A percentile compares a stretch with the other conserved stretches of the same genome.
These are phyloP conservation scores for Friedmanniomyces simplex DNA, from an alignment of 495 filamentous ascomycete genomes.

Conservation along the genomic window DNA sequence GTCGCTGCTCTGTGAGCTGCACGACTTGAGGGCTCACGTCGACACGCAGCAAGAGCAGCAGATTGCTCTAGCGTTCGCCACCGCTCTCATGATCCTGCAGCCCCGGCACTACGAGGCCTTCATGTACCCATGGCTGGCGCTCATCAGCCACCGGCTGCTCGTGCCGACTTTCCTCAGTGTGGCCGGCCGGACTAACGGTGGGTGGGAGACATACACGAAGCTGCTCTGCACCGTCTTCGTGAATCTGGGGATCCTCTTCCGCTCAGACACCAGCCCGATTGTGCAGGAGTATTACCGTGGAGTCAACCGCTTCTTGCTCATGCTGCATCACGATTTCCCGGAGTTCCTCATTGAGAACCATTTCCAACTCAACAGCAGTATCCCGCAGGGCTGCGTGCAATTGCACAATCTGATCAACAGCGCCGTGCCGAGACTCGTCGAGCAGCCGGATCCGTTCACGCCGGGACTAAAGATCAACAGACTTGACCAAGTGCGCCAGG, in stretches of 20 bases:
- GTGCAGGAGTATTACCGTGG: slow-evolving; percentile 78
- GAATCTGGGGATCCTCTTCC: slow-evolving; percentile 67
- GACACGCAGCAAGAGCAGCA: slow-evolving; percentile 6
- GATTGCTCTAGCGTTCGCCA: slow-evolving; percentile 45
- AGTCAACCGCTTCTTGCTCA: slow-evolving; percentile 65
- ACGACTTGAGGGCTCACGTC: neutral
- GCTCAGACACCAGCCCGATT: slow-evolving; percentile 50
- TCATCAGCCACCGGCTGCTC: slow-evolving; percentile 79
- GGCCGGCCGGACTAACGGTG: slow-evolving; percentile 44
- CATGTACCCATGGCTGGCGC: slow-evolving; percentile 68
- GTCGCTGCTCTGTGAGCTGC: slow-evolving; percentile 63
- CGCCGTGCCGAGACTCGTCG: slow-evolving; percentile 61
- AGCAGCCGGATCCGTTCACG: slow-evolving; percentile 72
- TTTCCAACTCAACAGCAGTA: slow-evolving; percentile 70
- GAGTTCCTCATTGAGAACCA: slow-evolving; percentile 86
- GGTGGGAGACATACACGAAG: slow-evolving; percentile 65
- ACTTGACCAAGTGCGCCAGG: slow-evolving; percentile 62
- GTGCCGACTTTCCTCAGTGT: slow-evolving; percentile 69
- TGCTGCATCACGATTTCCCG: slow-evolving; percentile 88
- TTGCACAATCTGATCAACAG: slow-evolving; percentile 81
- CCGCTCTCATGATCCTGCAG: slow-evolving; percentile 62
- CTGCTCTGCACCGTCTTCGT: slow-evolving; percentile 63
- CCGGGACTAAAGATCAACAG: slow-evolving; percentile 71
- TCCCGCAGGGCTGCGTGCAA: slow-evolving; percentile 78
- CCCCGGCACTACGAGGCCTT: slow-evolving; percentile 72